These are phyloP conservation scores for Agrocybe chaxingu DNA, from an alignment of 768 basidiomycete species.

Conservation along the genomic window DNA sequence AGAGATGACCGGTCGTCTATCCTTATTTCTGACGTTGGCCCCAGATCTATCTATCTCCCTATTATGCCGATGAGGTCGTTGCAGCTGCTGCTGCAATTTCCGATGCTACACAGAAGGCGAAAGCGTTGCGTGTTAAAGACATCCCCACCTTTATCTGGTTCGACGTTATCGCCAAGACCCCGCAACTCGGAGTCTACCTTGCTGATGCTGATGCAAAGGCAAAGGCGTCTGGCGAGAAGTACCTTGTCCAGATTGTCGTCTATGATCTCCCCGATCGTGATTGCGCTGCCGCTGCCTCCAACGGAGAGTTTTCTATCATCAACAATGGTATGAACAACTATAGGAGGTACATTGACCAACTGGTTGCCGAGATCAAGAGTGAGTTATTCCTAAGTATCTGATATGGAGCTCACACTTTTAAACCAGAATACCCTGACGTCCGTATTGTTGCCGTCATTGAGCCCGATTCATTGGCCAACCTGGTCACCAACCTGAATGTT, in stretches of 20 bases:
- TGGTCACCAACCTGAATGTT: slow-evolving; percentile 66
- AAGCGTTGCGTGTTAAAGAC: slow-evolving; percentile 50
- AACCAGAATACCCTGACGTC: slow-evolving; percentile 51
- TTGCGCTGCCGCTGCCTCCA: slow-evolving; percentile 62
- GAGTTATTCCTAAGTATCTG: slow-evolving; percentile 10
- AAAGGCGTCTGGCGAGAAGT: slow-evolving; percentile 43
- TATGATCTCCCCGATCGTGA: slow-evolving; percentile 67
- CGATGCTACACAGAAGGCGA: slow-evolving; percentile 45
- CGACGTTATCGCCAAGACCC: slow-evolving; percentile 53
- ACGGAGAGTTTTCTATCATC: slow-evolving; percentile 62
- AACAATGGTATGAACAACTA: slow-evolving; percentile 55
- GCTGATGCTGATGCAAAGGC: slow-evolving; percentile 46
- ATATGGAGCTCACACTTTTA: neutral
- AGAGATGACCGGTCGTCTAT: neutral
- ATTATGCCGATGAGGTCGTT: slow-evolving; percentile 51
- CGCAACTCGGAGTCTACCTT: slow-evolving; percentile 54
- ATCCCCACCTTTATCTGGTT: slow-evolving; percentile 66
- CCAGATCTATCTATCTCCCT: slow-evolving; percentile 51
- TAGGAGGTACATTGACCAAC: slow-evolving; percentile 57
- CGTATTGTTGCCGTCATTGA: slow-evolving; percentile 64
- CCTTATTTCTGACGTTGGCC: neutral
- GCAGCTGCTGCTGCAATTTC: slow-evolving; percentile 47
- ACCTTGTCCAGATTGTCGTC: slow-evolving; percentile 49
- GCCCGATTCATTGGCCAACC: slow-evolving; percentile 65
- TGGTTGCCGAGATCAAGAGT: slow-evolving; percentile 57